Evolutionary conservation across 2,329 filamentous ascomycete species (phyloP).

Genomic region (Plenodomus biglobosus): DNA sequence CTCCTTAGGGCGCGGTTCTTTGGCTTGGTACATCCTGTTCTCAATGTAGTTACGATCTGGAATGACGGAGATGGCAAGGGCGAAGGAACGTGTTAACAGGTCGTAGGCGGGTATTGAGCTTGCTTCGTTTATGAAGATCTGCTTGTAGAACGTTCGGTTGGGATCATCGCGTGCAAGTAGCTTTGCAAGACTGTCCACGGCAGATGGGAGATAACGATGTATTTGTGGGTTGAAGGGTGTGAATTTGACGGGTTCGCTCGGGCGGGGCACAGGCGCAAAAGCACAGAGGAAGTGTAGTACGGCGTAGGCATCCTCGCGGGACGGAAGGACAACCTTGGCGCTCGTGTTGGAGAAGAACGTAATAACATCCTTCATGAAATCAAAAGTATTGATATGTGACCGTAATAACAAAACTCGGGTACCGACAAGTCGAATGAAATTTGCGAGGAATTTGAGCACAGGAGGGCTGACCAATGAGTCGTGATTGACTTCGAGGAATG

Average conservation of each 20-base stretch:
- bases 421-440: conserved; percentile 81
- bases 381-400: conserved; percentile 79
- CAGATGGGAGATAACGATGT: conserved; percentile 86
- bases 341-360: conserved; percentile 88
- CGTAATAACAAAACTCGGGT: conserved; percentile 85
- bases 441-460: conserved; percentile 81
- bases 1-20: conserved; percentile 50
- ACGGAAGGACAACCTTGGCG: conserved; percentile 75
- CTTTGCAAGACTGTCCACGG: conserved; percentile 88
- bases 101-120: conserved; percentile 68
- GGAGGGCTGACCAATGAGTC: conserved; percentile 70
- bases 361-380: conserved; percentile 96
- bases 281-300: conserved; percentile 86
- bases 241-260: conserved; percentile 68
- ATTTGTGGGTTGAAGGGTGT: conserved; percentile 75
- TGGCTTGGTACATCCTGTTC: conserved; percentile 43
- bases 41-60: conserved; percentile 66
- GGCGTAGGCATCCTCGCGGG: conserved; percentile 82
- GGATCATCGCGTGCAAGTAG: conserved; percentile 90
- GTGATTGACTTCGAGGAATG: conserved; percentile 81
- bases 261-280: conserved; percentile 79
- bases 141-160: conserved; percentile 80
- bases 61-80: conserved; percentile 78
- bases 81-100: conserved; percentile 83
- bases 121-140: conserved; percentile 75